Base-by-base conservation (phyloP, 1,284 basidiomycete genomes). In the Ganoderma lucidum region DNA sequence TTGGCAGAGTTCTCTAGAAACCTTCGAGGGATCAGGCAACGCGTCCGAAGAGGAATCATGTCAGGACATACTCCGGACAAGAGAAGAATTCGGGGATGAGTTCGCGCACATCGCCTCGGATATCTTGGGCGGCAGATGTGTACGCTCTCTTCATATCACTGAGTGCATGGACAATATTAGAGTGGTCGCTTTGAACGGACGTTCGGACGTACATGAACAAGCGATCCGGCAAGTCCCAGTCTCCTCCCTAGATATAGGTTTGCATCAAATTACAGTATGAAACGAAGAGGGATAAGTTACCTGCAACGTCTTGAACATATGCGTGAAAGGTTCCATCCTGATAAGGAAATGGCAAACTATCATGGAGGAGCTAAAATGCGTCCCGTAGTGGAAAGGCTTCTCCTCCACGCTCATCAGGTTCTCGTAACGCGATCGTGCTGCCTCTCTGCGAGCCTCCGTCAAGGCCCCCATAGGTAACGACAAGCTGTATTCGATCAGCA, bases 321-420 rank as follows among this genome's bases (percentile, higher is more conserved):
- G 91, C 28, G 95, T 96, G 79, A 93, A 98, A 0, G 97, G 97
- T 12, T 93, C 90, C 75, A 97, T 82, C 14, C 97, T 88, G 70
- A 99, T 97, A 76, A 98, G 83, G 82, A 94, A 98, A 74, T 97
- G 96, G 82, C 96, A 97, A 42, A 97, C 95, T 69, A 96, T 98
- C 92, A 98, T 97, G 0, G 96, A 97, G 6, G 96, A 97, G 75
- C 94, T 96, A 78, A 97, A 99, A 78, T 98, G 97, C 1, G 97
- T 98, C 61, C 95, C 95, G 73, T 96, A 96, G 77, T 98, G 95
- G 83, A 97, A 97, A 0, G 96, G 95, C 61, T 88, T 86, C 81
- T 97, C 96, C 4, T 83, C 93, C 1, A 97, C 93, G 65, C 95
- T 92, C 77, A 93, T 84, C 17, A 96, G 84, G 72, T 92, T 95